These are phyloP conservation scores for Backusella mclennaniae DNA, from an alignment of 192 early-diverging fungal species.

Conservation along the genomic window DNA sequence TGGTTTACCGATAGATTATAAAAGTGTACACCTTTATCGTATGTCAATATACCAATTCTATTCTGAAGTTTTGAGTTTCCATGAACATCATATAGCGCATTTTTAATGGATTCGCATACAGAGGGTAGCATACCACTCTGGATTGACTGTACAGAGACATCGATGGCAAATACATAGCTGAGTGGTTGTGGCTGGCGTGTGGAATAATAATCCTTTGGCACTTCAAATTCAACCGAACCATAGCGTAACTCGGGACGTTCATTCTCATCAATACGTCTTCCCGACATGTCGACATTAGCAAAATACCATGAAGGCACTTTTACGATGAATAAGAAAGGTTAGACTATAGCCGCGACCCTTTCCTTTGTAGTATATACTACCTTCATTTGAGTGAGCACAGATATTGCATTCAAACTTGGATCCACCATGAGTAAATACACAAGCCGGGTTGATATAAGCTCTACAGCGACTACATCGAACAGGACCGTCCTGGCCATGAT, in stretches of 20 bases:
- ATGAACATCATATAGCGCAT: constrained; percentile 61
- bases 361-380: constrained; percentile 27
- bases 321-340: background rate
- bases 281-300: constrained; percentile 92
- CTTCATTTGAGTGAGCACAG: constrained; percentile 83
- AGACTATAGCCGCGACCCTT: background rate
- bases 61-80: constrained; percentile 31
- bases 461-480: constrained; percentile 90
- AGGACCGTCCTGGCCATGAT: constrained; percentile 89
- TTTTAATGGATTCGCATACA: constrained; percentile 66
- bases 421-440: constrained; percentile 88
- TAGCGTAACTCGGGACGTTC: constrained; percentile 87
- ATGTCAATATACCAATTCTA: constrained; percentile 89
- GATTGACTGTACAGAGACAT: constrained; percentile 87
- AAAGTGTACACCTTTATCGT: constrained; percentile 90
- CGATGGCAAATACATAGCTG: constrained; percentile 91
- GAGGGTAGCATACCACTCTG: constrained; percentile 81
- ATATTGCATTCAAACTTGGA: constrained; percentile 91
- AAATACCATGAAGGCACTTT: constrained; percentile 87
- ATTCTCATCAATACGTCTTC: constrained; percentile 81
- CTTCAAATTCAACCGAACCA: constrained; percentile 93
- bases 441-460: constrained; percentile 92
- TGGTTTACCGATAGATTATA: constrained; percentile 80
- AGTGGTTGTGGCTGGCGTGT: constrained; percentile 66
- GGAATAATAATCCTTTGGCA: constrained; percentile 69